A percentile compares a stretch with the other conserved stretches of the same genome.
Evolutionary conservation across 2,329 filamentous ascomycete species (phyloP).

Genomic region (Xylaria arbuscula): DNA sequence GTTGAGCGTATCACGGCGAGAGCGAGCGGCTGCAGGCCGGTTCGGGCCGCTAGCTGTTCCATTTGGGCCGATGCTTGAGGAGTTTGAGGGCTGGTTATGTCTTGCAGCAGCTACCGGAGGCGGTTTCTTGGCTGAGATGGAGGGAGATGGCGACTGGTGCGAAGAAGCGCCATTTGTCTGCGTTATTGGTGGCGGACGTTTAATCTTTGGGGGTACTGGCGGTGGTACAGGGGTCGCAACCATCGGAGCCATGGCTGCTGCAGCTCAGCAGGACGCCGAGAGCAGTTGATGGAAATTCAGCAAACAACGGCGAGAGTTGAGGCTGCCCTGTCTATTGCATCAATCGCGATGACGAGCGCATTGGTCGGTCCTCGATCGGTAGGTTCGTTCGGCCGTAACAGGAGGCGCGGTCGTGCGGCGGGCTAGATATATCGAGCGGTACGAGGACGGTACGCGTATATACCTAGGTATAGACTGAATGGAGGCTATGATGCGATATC

Average conservation of each 20-base stretch:
- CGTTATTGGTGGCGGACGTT: slow-evolving; percentile 74
- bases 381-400: neutral
- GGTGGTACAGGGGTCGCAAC: slow-evolving; percentile 58
- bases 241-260: slow-evolving; percentile 62
- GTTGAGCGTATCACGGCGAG: slow-evolving; percentile 66
- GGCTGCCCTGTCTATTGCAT: slow-evolving; percentile 27
- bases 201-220: slow-evolving; percentile 66
- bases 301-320: slow-evolving; percentile 11
- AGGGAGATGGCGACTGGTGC: slow-evolving; percentile 69
- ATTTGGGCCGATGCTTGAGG: slow-evolving; percentile 56
- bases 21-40: slow-evolving; percentile 64
- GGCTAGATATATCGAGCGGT: neutral
- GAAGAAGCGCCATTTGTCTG: slow-evolving; percentile 72
- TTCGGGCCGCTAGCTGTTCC: slow-evolving; percentile 55
- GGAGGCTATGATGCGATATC: neutral
- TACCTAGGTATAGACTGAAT: neutral
- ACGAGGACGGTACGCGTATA: neutral
- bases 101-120: slow-evolving; percentile 59
- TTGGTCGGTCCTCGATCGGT: slow-evolving; percentile 15
- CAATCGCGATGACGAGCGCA: slow-evolving; percentile 26
- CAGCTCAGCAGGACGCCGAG: slow-evolving; percentile 27
- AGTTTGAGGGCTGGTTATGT: slow-evolving; percentile 57
- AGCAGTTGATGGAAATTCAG: slow-evolving; percentile 21
- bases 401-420: neutral
- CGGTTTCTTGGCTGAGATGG: slow-evolving; percentile 65